Conservation (phyloP, 2,329 filamentous ascomycete species). For the Colletotrichum scovillei region DNA sequence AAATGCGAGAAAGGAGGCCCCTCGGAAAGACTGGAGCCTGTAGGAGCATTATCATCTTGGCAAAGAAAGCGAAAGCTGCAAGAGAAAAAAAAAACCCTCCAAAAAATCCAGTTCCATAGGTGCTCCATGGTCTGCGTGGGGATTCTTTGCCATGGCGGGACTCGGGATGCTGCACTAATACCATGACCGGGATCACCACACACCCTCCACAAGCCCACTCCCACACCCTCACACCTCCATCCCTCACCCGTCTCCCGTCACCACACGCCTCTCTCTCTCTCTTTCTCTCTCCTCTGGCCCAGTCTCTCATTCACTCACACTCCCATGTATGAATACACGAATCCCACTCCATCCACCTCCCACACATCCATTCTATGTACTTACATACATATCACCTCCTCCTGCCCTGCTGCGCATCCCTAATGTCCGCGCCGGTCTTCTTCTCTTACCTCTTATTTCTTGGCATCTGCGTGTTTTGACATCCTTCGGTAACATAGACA, state of each 20-base stretch:
- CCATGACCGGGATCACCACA: background rate
- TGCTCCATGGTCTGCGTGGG: background rate
- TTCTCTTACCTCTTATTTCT: conserved; percentile 10
- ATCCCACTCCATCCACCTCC: background rate
- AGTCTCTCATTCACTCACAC: conserved; percentile 1
- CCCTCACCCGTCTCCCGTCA: background rate
- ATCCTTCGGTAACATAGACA: background rate
- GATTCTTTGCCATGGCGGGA: conserved; percentile 22
- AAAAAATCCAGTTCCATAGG: background rate
- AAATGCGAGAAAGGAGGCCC: background rate
- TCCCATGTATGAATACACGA: background rate
- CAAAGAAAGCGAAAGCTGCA: conserved; percentile 6
- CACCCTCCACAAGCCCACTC: conserved; percentile 1
- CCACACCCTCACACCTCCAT: background rate
- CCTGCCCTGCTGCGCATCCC: conserved; percentile 23
- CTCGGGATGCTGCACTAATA: conserved; percentile 16
- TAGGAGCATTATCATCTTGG: conserved; percentile 22
- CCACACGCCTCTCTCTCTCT: background rate
- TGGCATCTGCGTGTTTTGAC: conserved; percentile 18
- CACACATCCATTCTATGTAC: conserved; percentile 10
- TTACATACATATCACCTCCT: conserved; percentile 31
- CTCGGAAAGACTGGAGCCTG: conserved; percentile 11
- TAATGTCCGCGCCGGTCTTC: conserved; percentile 3
- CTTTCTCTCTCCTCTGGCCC: background rate
- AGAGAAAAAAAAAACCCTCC: background rate